Evolutionary conservation across 1,139 yeast species (phyloP).

Genomic region (Pichia sorboxylosa): DNA sequence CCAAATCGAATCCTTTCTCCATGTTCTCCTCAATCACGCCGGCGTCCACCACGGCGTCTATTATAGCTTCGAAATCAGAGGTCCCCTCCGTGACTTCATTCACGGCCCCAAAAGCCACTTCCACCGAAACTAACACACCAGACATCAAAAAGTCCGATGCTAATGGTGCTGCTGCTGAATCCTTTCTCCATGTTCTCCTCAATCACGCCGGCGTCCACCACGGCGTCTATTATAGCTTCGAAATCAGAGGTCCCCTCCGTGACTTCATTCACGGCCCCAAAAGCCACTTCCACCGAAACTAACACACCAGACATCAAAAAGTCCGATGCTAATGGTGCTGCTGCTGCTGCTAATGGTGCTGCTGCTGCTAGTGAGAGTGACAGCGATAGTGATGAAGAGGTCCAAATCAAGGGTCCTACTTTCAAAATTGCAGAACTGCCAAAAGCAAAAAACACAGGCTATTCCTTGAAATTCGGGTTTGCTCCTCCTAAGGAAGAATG

Average conservation of each 20-base stretch:
- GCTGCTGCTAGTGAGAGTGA: slow-evolving; percentile 18
- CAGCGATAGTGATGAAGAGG: slow-evolving; percentile 26
- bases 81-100: too few species aligned
- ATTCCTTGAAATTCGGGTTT: slow-evolving; percentile 49
- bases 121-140: neutral
- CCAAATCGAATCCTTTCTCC: slow-evolving; percentile 11
- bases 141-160: neutral
- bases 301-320: neutral
- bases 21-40: slow-evolving; percentile 8
- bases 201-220: slow-evolving; percentile 1
- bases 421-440: slow-evolving; percentile 43
- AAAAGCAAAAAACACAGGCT: slow-evolving; percentile 32
- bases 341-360: slow-evolving; percentile 2
- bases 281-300: neutral
- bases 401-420: slow-evolving; percentile 54
- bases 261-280: too few species aligned
- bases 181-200: slow-evolving; percentile 12
- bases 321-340: neutral
- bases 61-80: too few species aligned
- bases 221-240: too few species aligned
- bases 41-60: too few species aligned
- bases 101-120: neutral
- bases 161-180: slow-evolving; percentile 1
- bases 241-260: too few species aligned
- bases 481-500: slow-evolving; percentile 34